Percentiles rank a stretch among this genome's conserved stretches.
Evolutionary conservation across 192 early-diverging fungal genomes (phyloP).

Genomic region (Podila verticillata): DNA sequence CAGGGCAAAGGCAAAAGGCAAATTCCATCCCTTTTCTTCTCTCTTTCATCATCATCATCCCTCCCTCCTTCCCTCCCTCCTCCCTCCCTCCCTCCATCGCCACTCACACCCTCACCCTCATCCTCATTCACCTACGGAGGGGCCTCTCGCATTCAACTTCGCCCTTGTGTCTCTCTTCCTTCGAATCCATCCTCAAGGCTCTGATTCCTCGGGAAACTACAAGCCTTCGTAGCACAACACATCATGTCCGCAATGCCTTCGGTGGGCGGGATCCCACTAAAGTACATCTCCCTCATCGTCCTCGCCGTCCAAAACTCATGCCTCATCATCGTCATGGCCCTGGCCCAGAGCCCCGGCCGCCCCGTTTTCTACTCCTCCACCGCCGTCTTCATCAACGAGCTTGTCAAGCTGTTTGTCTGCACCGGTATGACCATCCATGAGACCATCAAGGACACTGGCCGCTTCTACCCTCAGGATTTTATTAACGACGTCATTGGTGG

Average conservation of each 20-base stretch:
- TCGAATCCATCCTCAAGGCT: neutral
- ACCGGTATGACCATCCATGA: constrained; percentile 45
- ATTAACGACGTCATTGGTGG: constrained; percentile 63
- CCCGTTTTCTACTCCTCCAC: constrained; percentile 83
- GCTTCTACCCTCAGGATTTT: constrained; percentile 39
- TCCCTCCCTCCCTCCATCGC: neutral
- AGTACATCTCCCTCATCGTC: constrained; percentile 85
- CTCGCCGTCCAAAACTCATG: constrained; percentile 91
- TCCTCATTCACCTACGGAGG: neutral
- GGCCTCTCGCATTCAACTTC: too few relatives aligned
- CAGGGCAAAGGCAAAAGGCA: too few relatives aligned
- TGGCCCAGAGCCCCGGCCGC: constrained; percentile 42
- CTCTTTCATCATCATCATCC: constrained; percentile 5
- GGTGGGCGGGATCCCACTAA: constrained; percentile 73
- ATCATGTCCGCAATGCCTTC: constrained; percentile 44
- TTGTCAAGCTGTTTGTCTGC: constrained; percentile 79
- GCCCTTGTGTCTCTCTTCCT: neutral
- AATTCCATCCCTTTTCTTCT: neutral
- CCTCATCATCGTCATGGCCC: constrained; percentile 86
- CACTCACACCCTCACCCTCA: neutral
- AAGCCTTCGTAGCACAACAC: neutral
- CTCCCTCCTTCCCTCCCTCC: neutral
- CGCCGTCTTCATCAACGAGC: constrained; percentile 90
- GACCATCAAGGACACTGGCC: constrained; percentile 33
- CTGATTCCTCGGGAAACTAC: neutral